These are phyloP conservation scores for Penicillium freii DNA, from an alignment of 2,329 filamentous ascomycete genomes.

Conservation along the genomic window DNA sequence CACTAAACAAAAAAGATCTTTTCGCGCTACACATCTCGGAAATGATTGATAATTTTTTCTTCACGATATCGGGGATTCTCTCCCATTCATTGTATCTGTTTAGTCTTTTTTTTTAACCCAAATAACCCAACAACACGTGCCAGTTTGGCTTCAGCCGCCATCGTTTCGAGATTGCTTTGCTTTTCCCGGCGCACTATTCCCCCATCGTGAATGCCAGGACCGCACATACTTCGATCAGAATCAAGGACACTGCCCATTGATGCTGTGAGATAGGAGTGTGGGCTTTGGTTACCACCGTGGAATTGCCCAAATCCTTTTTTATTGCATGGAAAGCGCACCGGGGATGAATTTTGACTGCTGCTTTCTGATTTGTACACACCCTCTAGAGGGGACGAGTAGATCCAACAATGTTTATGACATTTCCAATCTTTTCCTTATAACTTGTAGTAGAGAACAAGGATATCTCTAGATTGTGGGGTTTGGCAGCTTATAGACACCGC, in stretches of 20 bases:
- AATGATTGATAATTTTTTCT: slow-evolving; percentile 40
- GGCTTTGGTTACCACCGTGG: slow-evolving; percentile 1
- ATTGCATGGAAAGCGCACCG: slow-evolving; percentile 33
- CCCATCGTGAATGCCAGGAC: neutral
- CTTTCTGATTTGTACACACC: slow-evolving; percentile 35
- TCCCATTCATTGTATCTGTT: slow-evolving; percentile 37
- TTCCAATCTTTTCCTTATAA: neutral
- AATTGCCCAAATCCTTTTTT: slow-evolving; percentile 9
- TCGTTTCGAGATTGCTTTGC: slow-evolving; percentile 33
- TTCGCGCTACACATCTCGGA: slow-evolving; percentile 37
- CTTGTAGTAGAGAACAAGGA: neutral
- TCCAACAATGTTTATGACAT: slow-evolving; percentile 23
- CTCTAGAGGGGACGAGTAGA: slow-evolving; percentile 18
- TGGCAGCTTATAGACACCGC: neutral
- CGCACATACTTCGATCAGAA: slow-evolving; percentile 20
- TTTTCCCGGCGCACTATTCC: slow-evolving; percentile 9
- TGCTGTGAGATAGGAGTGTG: neutral
- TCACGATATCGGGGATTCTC: slow-evolving; percentile 32
- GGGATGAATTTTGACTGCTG: slow-evolving; percentile 27
- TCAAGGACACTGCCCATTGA: slow-evolving; percentile 1
- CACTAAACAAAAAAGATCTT: slow-evolving; percentile 38
- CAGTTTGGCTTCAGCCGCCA: slow-evolving; percentile 24
- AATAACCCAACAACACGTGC: slow-evolving; percentile 12
- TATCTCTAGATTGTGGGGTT: neutral
- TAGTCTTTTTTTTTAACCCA: slow-evolving; percentile 13